A percentile compares a stretch with the other conserved stretches of the same genome.
Conservation (phyloP, 371 early-diverging fungal species). For the Catenaria anguillulae region DNA sequence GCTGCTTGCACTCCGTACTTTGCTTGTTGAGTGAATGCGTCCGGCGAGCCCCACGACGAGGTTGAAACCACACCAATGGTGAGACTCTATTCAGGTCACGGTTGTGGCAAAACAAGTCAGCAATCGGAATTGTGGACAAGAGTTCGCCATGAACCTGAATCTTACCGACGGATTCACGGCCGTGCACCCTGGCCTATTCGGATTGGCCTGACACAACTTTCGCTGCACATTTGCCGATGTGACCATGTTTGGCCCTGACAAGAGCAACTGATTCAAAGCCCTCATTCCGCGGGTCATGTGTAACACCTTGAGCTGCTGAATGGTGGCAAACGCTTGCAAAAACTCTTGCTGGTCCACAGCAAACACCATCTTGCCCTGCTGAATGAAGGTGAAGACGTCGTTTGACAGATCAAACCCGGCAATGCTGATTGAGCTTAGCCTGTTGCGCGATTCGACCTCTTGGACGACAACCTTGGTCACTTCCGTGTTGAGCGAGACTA, state of each 20-base stretch:
- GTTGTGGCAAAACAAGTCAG: too few species aligned
- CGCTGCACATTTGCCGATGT: not conserved
- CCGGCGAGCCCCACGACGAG: not conserved
- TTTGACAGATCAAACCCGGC: not conserved
- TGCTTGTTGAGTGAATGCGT: not conserved
- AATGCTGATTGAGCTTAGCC: not conserved
- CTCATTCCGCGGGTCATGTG: not conserved
- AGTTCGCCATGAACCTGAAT: too few species aligned
- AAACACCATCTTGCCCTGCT: not conserved
- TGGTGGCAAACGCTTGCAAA: not conserved
- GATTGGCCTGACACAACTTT: not conserved
- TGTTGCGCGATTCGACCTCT: not conserved
- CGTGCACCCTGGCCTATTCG: not conserved
- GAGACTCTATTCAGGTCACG: not conserved
- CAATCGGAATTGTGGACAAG: too few species aligned
- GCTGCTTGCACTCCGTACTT: not conserved
- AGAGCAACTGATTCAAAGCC: not conserved
- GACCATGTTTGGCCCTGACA: not conserved
- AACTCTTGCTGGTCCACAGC: not conserved
- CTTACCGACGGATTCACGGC: not conserved
- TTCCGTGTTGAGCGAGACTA: too few species aligned
- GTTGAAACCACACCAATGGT: not conserved
- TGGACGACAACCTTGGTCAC: too few species aligned
- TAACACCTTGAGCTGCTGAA: not conserved
- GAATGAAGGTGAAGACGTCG: not conserved